Evolutionary conservation across 129 eudicot species (phyloP).

Genomic region (Tanacetum coccineum): DNA sequence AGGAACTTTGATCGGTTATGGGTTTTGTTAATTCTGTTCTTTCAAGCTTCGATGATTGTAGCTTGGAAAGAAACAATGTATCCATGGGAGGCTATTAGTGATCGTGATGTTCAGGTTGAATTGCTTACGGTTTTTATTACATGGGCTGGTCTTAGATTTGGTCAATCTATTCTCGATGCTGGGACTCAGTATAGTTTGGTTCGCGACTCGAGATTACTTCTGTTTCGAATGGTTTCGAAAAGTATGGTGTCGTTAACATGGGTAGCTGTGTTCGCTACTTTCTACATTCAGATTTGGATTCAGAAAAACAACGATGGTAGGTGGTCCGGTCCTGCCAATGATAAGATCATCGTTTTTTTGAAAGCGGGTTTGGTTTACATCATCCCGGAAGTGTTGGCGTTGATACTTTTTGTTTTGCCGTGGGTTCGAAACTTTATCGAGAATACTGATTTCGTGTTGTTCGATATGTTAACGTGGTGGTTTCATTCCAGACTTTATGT

Average conservation of each 20-base stretch:
- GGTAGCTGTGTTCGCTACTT: conserved; percentile 56
- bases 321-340: conserved; percentile 70
- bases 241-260: conserved; percentile 63
- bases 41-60: conserved; percentile 71
- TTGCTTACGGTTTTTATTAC: conserved; percentile 75
- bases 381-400: conserved; percentile 69
- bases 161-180: conserved; percentile 82
- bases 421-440: conserved; percentile 78
- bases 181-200: conserved; percentile 92
- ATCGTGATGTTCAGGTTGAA: conserved; percentile 76
- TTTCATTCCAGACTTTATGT: conserved; percentile 72
- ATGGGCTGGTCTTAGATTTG: conserved; percentile 71
- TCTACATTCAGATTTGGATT: conserved; percentile 75
- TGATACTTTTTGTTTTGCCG: conserved; percentile 64
- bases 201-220: conserved; percentile 47
- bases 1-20: conserved; percentile 89
- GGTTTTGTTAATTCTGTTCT: conserved; percentile 65
- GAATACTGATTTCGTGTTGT: conserved; percentile 45
- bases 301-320: conserved; percentile 51
- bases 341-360: conserved; percentile 58
- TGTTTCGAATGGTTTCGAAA: conserved; percentile 78
- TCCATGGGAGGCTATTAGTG: conserved; percentile 75
- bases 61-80: conserved; percentile 59
- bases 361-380: conserved; percentile 64
- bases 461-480: conserved; percentile 84